Conservation (phyloP, 2,329 filamentous ascomycete genomes). For the Aspergillus pseudoviridinutans region DNA sequence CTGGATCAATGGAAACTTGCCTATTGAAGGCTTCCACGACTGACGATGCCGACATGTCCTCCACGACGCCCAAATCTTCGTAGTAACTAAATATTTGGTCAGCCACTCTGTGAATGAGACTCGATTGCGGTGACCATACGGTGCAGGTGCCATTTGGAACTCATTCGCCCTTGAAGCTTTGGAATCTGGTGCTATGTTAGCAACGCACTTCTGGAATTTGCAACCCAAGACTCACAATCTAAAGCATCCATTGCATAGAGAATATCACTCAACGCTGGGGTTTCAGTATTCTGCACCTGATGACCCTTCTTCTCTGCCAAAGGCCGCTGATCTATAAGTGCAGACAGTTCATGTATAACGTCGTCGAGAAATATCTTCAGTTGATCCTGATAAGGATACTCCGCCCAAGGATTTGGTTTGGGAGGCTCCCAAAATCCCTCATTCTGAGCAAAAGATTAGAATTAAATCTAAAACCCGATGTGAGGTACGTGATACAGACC, state of each 20-base stretch:
- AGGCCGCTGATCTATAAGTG: slow-evolving; percentile 46
- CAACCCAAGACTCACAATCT: slow-evolving; percentile 27
- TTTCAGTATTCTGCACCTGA: slow-evolving; percentile 28
- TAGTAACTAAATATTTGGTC: slow-evolving; percentile 44
- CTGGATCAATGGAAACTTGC: slow-evolving; percentile 55
- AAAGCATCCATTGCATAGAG: slow-evolving; percentile 31
- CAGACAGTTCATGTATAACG: slow-evolving; percentile 54
- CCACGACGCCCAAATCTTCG: slow-evolving; percentile 58
- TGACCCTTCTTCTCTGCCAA: slow-evolving; percentile 35
- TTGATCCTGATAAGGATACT: slow-evolving; percentile 38
- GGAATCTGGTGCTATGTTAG: slow-evolving; percentile 25
- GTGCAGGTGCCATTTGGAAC: slow-evolving; percentile 29
- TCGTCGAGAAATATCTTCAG: slow-evolving; percentile 54
- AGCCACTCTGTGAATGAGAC: not conserved
- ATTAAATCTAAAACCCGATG: not conserved
- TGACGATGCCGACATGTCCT: slow-evolving; percentile 60
- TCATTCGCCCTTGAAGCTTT: slow-evolving; percentile 23
- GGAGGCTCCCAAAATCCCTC: slow-evolving; percentile 44
- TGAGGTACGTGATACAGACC: slow-evolving; percentile 29
- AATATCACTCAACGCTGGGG: slow-evolving; percentile 38
- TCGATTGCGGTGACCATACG: slow-evolving; percentile 23
- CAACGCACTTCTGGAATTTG: not conserved
- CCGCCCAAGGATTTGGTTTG: slow-evolving; percentile 27
- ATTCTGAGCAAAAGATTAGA: slow-evolving; percentile 21
- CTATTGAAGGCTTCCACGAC: slow-evolving; percentile 60